Conservation (phyloP, 345 rosid species). For the Lepidium sativum region DNA sequence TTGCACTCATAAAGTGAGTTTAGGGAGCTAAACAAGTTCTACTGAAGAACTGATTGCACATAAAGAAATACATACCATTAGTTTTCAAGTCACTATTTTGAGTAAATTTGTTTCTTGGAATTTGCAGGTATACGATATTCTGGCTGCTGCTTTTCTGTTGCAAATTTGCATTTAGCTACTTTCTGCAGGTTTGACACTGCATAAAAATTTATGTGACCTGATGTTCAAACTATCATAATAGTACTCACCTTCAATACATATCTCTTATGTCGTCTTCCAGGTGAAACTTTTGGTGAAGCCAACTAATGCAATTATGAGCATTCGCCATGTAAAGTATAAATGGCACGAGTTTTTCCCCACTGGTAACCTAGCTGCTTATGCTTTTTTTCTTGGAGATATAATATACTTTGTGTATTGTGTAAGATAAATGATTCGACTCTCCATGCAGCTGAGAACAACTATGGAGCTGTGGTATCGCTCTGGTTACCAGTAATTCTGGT, state of each 20-base stretch:
- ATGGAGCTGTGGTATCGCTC: slow-evolving; percentile 67
- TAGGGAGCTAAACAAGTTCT: background rate
- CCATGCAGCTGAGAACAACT: slow-evolving; percentile 56
- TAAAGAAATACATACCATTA: slow-evolving; percentile 1
- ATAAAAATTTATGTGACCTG: background rate
- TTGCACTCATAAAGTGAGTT: slow-evolving; percentile 81
- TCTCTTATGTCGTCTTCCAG: slow-evolving; percentile 25
- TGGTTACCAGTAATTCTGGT: slow-evolving; percentile 87
- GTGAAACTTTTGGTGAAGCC: slow-evolving; percentile 87
- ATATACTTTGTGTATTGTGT: background rate
- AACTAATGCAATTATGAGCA: slow-evolving; percentile 74
- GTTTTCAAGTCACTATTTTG: background rate
- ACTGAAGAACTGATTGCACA: background rate
- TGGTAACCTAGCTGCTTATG: slow-evolving; percentile 34
- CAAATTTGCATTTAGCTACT: slow-evolving; percentile 70
- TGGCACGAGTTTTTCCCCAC: slow-evolving; percentile 94
- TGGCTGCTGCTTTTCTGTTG: slow-evolving; percentile 72
- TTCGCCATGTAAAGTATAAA: slow-evolving; percentile 49
- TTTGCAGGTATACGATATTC: slow-evolving; percentile 78
- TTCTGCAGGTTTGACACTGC: slow-evolving; percentile 53
- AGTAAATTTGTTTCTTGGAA: slow-evolving; percentile 9
- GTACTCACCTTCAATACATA: slow-evolving; percentile 2
- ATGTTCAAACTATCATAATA: slow-evolving; percentile 9
- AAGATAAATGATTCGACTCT: slow-evolving; percentile 1
- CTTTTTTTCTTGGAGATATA: background rate